phyloP scores from a whole-genome alignment of 2,329 filamentous ascomycete genomes.

The Cladophialophora bantiana region DNA sequence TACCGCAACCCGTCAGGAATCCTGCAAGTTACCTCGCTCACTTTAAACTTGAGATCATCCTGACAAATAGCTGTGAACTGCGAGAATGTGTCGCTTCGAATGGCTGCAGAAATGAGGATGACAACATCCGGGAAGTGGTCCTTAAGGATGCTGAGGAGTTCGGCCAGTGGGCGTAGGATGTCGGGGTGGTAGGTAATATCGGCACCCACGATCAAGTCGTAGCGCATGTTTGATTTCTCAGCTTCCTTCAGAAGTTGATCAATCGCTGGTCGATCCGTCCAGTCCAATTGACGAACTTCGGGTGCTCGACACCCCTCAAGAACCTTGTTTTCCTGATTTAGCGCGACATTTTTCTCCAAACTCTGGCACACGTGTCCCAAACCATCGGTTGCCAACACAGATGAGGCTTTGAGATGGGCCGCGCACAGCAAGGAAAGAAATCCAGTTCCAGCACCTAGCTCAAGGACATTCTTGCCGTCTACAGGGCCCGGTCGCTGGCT shows the following conservation, averaged over 20 bases:
- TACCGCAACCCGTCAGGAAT: conserved; percentile 54
- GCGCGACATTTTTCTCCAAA: conserved; percentile 48
- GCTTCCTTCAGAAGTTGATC: conserved; percentile 27
- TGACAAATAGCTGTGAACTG: conserved; percentile 63
- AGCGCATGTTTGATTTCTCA: conserved; percentile 18
- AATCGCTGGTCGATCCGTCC: conserved; percentile 33
- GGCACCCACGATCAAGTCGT: conserved; percentile 37
- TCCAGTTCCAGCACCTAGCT: conserved; percentile 72
- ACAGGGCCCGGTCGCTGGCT: conserved; percentile 56
- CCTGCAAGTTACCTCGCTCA: conserved; percentile 51
- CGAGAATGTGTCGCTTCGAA: conserved; percentile 69
- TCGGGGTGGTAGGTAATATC: conserved; percentile 41
- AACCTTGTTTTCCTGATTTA: conserved; percentile 42
- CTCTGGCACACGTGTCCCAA: conserved; percentile 55
- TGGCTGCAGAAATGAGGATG: conserved; percentile 66
- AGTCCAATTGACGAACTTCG: conserved; percentile 35
- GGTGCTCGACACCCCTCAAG: conserved; percentile 17
- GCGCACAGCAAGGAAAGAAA: conserved; percentile 70
- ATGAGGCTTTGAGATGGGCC: conserved; percentile 61
- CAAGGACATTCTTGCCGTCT: conserved; percentile 63
- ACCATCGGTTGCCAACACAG: conserved; percentile 68
- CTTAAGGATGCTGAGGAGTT: conserved; percentile 30
- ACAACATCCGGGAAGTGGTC: conserved; percentile 41
- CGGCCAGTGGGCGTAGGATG: conserved; percentile 36
- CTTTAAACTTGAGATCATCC: conserved; percentile 47